These are phyloP conservation scores for Stemphylium vesicarium DNA, from an alignment of 2,329 filamentous ascomycete genomes.

Conservation along the genomic window DNA sequence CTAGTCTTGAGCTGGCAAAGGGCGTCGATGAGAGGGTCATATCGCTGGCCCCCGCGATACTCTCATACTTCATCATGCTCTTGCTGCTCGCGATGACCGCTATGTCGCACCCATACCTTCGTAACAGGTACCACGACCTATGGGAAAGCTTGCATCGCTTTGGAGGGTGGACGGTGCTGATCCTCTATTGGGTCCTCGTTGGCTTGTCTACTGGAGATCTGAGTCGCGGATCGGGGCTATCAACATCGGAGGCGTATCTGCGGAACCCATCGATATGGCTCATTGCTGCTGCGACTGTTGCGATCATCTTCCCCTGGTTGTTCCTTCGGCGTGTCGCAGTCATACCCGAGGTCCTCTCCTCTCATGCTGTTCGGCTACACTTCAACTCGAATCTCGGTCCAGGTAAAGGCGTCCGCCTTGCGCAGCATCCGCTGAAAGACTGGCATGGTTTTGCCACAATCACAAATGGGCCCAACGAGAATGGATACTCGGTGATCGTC, in stretches of 20 bases:
- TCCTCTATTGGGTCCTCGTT: slow-evolving; percentile 45
- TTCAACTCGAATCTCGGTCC: slow-evolving; percentile 43
- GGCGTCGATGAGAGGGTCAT: slow-evolving; percentile 21
- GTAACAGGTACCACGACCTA: slow-evolving; percentile 40
- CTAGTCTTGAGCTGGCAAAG: slow-evolving; percentile 43
- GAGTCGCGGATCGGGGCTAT: slow-evolving; percentile 5
- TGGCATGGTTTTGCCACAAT: slow-evolving; percentile 52
- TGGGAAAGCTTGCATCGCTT: slow-evolving; percentile 49
- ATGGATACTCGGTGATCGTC: slow-evolving; percentile 45
- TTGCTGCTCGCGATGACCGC: slow-evolving; percentile 40
- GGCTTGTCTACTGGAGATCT: slow-evolving; percentile 37
- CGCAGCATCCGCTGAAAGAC: slow-evolving; percentile 43
- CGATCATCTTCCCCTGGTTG: slow-evolving; percentile 77
- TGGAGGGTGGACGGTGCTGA: slow-evolving; percentile 46
- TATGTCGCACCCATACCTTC: slow-evolving; percentile 41
- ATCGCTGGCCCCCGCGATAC: slow-evolving; percentile 27
- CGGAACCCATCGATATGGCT: slow-evolving; percentile 67
- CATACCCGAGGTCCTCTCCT: slow-evolving; percentile 71
- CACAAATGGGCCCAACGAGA: slow-evolving; percentile 36
- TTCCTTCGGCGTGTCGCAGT: slow-evolving; percentile 73
- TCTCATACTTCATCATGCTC: slow-evolving; percentile 41
- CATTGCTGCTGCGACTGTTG: slow-evolving; percentile 67
- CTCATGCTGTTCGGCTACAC: slow-evolving; percentile 75
- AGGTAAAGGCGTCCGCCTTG: slow-evolving; percentile 42
- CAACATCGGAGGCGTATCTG: slow-evolving; percentile 32